Evolutionary conservation across 352 stramenopile genomes (phyloP), one percentile per base, ranked within the genome.

Genomic region (Plasmopara halstedii): DNA sequence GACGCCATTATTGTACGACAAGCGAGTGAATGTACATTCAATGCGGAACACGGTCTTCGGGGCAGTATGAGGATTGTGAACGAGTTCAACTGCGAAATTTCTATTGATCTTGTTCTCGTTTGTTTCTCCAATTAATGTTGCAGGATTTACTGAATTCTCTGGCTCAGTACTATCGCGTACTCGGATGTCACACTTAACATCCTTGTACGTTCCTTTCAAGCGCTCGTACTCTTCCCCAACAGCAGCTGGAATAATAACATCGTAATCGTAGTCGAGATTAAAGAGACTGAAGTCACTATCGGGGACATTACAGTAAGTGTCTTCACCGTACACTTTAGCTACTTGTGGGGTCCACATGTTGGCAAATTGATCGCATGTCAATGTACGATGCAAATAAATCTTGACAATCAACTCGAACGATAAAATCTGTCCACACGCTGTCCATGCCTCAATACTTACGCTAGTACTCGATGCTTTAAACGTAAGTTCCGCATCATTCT

Each of bases 391-490:
- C 33, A 57, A 35, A 32, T 71, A 67, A 18, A 81, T 41, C 42
- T 64, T 57, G 8, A 81, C 48, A 11, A 61, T 34, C 29, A 81
- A 79, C 3, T 36, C 11, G 41, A 43, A 46, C 19, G 37, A 29
- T 18, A 15, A 9, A 62, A 67, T 18, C 58, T 39, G 22, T 44
- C 73, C 73, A 35, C 55, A 68, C 9, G 71, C 56, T 8, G 69
- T 75, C 70, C 68, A 85, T 5, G 70, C 73, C 42, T 85, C 59
- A 19, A 85, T 19, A 10, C 36, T 59, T 35, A 84, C 55, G 18
- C 58, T 61, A 4, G 61, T 70, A 26, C 57, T 43, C 2, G 25
- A 35, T 26, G 39, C 22, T 7, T 45, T 34, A 60, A 14, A 3
- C 37, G 32, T 9, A 76, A 77, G 22, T 31, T 59, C 10, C 59